Base-by-base conservation (phyloP, 2,329 filamentous ascomycete species). In the Ophiosphaerella narmari region DNA sequence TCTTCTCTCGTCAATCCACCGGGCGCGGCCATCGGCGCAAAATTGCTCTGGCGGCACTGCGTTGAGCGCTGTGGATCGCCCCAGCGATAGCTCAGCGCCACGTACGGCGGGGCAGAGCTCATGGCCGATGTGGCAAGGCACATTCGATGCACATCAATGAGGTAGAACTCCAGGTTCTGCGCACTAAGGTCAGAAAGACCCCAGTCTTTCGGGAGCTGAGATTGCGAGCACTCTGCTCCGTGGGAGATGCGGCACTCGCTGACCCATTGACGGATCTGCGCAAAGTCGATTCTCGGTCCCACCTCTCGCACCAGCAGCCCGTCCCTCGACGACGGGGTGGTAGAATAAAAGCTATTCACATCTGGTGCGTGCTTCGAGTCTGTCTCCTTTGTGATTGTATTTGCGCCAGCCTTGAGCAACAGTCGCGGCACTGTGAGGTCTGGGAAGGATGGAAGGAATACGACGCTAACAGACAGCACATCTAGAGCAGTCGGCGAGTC, bases 11-110 rank as follows among this genome's bases (percentile, higher is more conserved):
- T 39, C 39, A 48, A 42, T 43, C 46, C 46, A 23, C 46, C 40
- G 29, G 39, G 39, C 39, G 39, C 40, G 6, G 13, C 33, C 40
- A 49, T 48, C 31, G 36, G 26, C 45, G 37, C 45, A 38, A 49
- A 23, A 49, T 49, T 49, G n/a, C 18, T 39, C 46, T 32, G 34
- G 32, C 37, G 29, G 39, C 45, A 48, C 37, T 48, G 45, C 45
- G 45, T 48, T 31, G 45, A 48, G 18, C 31, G 45, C 45, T 34
- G 4, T 31, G 45, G 37, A 45, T 46, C 47, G 18, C 54, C 54
- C 54, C 54, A 57, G 18, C 52, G 46, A 38, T 57, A 57, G 23
- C 50, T 54, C 47, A 57, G 34, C 37, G 54, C 54, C 8, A 54
- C 47, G 34, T 57, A 57, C 44, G 43, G 47, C 34, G 41, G 41